Conservation (phyloP, 1,139 yeast genomes). For the Pichia sp. region DNA sequence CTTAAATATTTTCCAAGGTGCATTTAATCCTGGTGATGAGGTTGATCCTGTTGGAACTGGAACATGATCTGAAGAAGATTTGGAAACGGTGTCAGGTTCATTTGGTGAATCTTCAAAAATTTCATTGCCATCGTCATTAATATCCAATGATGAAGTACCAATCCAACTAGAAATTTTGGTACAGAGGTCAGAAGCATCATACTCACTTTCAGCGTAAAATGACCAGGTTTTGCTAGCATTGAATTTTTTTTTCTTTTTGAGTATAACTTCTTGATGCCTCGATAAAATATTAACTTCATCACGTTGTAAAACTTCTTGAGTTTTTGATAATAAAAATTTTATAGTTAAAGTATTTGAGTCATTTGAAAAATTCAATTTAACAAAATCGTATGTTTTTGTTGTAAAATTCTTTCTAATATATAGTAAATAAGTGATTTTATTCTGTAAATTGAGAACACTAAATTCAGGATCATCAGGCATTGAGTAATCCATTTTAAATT, state of each 20-base stretch:
- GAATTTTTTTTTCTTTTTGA: constrained; percentile 23
- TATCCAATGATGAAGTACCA: background rate
- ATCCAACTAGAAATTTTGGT: constrained; percentile 34
- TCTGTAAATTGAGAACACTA: constrained; percentile 12
- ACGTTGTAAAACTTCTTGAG: constrained; percentile 17
- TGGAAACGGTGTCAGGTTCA: background rate
- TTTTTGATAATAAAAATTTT: constrained; percentile 16
- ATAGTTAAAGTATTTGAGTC: constrained; percentile 19
- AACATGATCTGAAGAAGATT: background rate
- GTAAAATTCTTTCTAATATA: constrained; percentile 19
- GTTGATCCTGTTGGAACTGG: background rate
- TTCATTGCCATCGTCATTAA: constrained; percentile 17
- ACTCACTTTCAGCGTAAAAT: constrained; percentile 76
- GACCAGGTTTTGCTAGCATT: constrained; percentile 37
- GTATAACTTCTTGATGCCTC: constrained; percentile 22
- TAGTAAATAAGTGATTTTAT: constrained; percentile 15
- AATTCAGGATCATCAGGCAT: constrained; percentile 7
- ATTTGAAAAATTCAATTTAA: constrained; percentile 17
- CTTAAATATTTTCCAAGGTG: constrained; percentile 15
- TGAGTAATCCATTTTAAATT: constrained; percentile 18
- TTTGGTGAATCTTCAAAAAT: background rate
- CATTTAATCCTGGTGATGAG: constrained; percentile 4
- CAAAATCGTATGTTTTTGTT: constrained; percentile 20
- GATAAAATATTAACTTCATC: constrained; percentile 20
- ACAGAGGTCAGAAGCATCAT: constrained; percentile 74